Percentiles rank a stretch among this genome's conserved stretches.
phyloP scores from a whole-genome alignment of 2,329 filamentous ascomycete species.

The Triangularia verruculosa region DNA sequence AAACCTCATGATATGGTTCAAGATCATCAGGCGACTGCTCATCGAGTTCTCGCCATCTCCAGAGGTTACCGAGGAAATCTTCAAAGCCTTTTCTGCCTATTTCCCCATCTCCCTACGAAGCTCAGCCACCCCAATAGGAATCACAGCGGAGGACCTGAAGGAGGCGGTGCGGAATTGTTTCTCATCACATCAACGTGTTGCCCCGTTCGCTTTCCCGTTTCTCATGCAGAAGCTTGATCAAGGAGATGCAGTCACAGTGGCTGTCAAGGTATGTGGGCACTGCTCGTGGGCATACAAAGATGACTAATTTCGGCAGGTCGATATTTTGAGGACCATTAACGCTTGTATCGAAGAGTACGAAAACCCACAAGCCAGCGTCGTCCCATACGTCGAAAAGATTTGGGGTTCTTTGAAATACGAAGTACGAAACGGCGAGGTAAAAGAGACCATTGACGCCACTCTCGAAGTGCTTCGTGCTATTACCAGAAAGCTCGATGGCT shows the following conservation, averaged over 20 bases:
- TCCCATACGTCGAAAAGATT: constrained; percentile 49
- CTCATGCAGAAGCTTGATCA: constrained; percentile 57
- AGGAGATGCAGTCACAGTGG: constrained; percentile 55
- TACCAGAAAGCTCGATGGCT: constrained; percentile 43
- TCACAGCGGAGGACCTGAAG: constrained; percentile 58
- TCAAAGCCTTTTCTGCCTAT: constrained; percentile 56
- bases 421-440: constrained; percentile 58
- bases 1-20: constrained; percentile 58
- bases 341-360: constrained; percentile 51
- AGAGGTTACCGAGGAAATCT: constrained; percentile 49
- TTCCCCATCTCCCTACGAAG: constrained; percentile 58
- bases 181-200: constrained; percentile 46
- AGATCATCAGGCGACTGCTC: constrained; percentile 45
- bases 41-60: constrained; percentile 43
- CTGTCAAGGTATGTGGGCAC: constrained; percentile 48
- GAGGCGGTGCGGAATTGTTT: constrained; percentile 52
- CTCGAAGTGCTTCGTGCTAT: constrained; percentile 53
- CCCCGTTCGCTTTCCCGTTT: constrained; percentile 49
- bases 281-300: not conserved
- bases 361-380: constrained; percentile 44
- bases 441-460: constrained; percentile 55
- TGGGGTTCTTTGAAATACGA: constrained; percentile 63
- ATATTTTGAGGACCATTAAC: constrained; percentile 54
- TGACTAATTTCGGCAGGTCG: constrained; percentile 38
- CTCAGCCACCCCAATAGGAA: constrained; percentile 46